A percentile compares a stretch with the other conserved stretches of the same genome.
Evolutionary conservation across 2,329 filamentous ascomycete species (phyloP).

Genomic region (Botrytis byssoidea): DNA sequence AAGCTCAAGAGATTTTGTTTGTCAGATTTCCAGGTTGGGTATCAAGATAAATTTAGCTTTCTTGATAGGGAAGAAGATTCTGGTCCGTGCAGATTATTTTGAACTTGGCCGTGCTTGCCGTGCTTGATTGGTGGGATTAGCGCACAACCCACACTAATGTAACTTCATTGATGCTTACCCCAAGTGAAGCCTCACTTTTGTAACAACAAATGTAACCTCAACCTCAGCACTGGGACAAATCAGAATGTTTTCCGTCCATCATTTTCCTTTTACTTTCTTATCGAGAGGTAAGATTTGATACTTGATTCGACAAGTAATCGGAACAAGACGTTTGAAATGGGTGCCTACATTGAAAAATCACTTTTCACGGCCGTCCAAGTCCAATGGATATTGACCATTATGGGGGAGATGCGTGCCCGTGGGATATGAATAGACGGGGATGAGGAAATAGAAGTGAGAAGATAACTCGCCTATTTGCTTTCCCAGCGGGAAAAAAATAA

Average conservation of each 20-base stretch:
- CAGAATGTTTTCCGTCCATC: no score
- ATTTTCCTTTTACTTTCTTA: not conserved
- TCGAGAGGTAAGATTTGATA: not conserved
- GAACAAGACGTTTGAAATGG: not conserved
- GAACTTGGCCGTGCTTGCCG: not conserved
- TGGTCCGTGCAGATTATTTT: not conserved
- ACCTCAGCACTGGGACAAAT: not conserved
- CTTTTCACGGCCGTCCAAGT: not conserved
- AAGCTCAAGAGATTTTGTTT: not conserved
- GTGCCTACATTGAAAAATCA: not conserved
- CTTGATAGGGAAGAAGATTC: not conserved
- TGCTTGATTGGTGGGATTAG: not conserved
- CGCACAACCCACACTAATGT: not conserved
- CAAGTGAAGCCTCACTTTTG: not conserved
- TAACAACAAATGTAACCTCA: not conserved
- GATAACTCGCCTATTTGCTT: no score
- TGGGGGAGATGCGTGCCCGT: not conserved
- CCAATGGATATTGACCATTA: not conserved
- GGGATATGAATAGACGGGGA: no score
- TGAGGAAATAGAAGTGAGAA: not conserved
- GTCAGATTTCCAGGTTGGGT: not conserved
- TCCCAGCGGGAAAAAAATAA: not conserved
- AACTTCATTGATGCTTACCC: not conserved
- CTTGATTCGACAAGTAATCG: not conserved
- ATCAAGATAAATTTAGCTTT: no score